Conservation (phyloP, 768 basidiomycete species). For the Boletales sp. region DNA sequence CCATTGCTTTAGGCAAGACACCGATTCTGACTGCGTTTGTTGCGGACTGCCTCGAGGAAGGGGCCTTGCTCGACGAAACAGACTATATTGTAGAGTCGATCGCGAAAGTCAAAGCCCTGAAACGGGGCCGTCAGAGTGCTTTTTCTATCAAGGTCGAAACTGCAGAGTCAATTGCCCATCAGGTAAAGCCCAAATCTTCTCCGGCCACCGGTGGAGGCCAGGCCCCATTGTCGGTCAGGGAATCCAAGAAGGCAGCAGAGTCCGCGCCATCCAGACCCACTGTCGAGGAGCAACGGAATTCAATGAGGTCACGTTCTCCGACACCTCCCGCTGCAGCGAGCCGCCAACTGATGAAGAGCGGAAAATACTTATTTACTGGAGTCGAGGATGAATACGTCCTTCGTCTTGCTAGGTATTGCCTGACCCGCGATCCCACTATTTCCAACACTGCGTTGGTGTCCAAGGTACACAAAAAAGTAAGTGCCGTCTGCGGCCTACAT, state of each 20-base stretch:
- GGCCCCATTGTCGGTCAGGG: neutral
- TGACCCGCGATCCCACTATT: constrained; percentile 46
- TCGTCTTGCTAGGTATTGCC: constrained; percentile 42
- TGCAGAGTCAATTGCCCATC: constrained; percentile 1
- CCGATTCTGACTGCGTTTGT: constrained; percentile 55
- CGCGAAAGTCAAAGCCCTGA: constrained; percentile 20
- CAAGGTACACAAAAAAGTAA: constrained; percentile 46
- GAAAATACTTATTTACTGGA: constrained; percentile 45
- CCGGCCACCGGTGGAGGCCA: neutral
- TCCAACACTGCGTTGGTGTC: constrained; percentile 35
- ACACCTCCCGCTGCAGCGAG: constrained; percentile 42
- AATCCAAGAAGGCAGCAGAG: neutral
- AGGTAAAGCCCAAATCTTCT: constrained; percentile 5
- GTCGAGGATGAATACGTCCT: constrained; percentile 49
- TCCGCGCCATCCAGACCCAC: neutral
- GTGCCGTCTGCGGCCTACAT: neutral
- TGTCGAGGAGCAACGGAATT: constrained; percentile 1
- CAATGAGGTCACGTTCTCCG: constrained; percentile 31
- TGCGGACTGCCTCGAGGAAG: constrained; percentile 45
- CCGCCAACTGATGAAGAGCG: constrained; percentile 24
- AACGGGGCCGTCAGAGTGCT: constrained; percentile 20
- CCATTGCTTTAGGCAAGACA: constrained; percentile 34
- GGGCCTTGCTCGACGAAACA: constrained; percentile 40
- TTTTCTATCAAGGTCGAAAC: constrained; percentile 13
- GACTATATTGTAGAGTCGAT: constrained; percentile 41